A percentile compares a stretch with the other conserved stretches of the same genome.
Evolutionary conservation across 2,329 filamentous ascomycete species (phyloP).

Genomic region (Dactylellina parvicollis): DNA sequence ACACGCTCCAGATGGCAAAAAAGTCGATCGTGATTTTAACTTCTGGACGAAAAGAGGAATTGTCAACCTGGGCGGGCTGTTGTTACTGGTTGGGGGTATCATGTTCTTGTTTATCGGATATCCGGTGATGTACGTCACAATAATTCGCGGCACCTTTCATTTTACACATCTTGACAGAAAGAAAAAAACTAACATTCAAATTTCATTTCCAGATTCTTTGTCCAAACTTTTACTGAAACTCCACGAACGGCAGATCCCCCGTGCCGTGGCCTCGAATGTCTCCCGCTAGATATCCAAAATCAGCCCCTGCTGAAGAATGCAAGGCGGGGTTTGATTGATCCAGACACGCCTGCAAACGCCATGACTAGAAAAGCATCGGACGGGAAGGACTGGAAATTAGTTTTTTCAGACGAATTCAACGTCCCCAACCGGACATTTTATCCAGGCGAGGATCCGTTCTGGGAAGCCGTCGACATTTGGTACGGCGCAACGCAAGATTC

Average conservation of each 20-base stretch:
- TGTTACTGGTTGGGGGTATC: constrained; percentile 70
- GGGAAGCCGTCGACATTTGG: constrained; percentile 64
- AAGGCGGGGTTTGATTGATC: constrained; percentile 71
- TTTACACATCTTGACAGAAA: background rate
- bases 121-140: constrained; percentile 71
- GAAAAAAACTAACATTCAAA: constrained; percentile 7
- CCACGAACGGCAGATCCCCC: constrained; percentile 53
- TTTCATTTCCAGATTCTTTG: constrained; percentile 32
- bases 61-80: constrained; percentile 72
- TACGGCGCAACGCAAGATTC: constrained; percentile 64
- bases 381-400: constrained; percentile 71
- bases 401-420: constrained; percentile 79
- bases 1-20: constrained; percentile 76
- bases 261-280: constrained; percentile 64
- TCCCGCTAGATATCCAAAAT: constrained; percentile 64
- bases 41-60: constrained; percentile 73
- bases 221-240: constrained; percentile 32
- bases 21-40: constrained; percentile 70
- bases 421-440: constrained; percentile 75
- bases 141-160: background rate
- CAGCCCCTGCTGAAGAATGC: constrained; percentile 67
- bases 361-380: constrained; percentile 68
- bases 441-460: constrained; percentile 75
- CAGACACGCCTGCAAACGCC: constrained; percentile 71
- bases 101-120: constrained; percentile 75